Evolutionary conservation across 2,329 filamentous ascomycete species (phyloP).

Genomic region (Emericellopsis cladophorae): DNA sequence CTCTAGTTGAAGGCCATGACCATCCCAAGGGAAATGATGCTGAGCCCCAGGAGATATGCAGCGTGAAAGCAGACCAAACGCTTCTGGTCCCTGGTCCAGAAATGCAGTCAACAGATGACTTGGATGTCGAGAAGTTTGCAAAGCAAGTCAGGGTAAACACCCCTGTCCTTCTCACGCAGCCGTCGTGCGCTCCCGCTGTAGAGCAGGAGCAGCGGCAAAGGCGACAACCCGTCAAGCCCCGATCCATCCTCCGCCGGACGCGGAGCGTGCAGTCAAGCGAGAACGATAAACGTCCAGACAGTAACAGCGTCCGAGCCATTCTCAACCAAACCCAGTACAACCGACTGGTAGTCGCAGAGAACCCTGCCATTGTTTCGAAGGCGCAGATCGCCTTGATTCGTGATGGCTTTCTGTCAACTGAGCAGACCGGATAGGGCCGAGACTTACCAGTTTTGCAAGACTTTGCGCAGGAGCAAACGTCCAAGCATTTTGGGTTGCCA

Average conservation of each 20-base stretch:
- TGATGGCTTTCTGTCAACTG: neutral
- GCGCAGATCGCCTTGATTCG: constrained; percentile 1
- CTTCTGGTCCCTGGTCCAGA: no score
- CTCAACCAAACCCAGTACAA: constrained; percentile 11
- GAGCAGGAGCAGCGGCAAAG: neutral
- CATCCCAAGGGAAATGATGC: no score
- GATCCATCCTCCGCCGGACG: neutral
- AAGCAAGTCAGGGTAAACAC: no score
- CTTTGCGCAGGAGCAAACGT: neutral
- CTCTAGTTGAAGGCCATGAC: no score
- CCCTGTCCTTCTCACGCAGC: neutral
- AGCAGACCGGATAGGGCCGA: neutral
- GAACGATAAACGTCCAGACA: no score
- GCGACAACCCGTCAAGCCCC: neutral
- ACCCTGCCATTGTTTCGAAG: neutral
- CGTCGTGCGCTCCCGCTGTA: neutral
- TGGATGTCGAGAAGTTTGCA: no score
- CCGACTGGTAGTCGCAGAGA: constrained; percentile 7
- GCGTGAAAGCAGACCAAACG: no score
- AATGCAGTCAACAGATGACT: no score
- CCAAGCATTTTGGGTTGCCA: no score
- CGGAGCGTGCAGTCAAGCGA: no score
- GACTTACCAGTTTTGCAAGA: constrained; percentile 3
- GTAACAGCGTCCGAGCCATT: no score
- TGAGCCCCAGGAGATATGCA: no score